Percentiles rank a stretch among this genome's conserved stretches.
Evolutionary conservation across 257 asterid genomes (phyloP).

Genomic region (Echium plantagineum): DNA sequence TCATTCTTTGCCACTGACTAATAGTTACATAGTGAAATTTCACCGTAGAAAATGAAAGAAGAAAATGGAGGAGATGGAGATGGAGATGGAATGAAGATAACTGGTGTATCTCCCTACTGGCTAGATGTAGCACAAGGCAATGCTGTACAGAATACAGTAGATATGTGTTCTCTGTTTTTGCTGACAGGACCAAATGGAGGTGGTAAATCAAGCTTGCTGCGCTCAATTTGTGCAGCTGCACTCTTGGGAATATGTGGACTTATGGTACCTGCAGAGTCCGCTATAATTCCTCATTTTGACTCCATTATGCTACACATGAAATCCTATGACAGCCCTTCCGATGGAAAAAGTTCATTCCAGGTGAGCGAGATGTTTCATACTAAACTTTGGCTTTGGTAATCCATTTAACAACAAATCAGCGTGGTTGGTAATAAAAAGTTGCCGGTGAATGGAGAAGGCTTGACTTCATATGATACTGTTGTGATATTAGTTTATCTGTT

Average conservation of each 20-base stretch:
- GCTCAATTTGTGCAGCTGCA: slow-evolving; percentile 94
- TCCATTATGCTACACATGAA: slow-evolving; percentile 92
- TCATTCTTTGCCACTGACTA: too few relatives aligned
- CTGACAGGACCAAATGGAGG: slow-evolving; percentile 99
- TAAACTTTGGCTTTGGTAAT: neutral
- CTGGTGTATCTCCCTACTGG: slow-evolving; percentile 92
- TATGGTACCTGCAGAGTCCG: slow-evolving; percentile 94
- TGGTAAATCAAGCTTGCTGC: slow-evolving; percentile 84
- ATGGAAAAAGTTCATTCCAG: slow-evolving; percentile 98
- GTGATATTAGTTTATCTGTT: neutral
- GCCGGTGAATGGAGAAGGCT: too few relatives aligned
- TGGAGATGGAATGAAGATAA: slow-evolving; percentile 50
- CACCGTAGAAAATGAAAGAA: slow-evolving; percentile 33
- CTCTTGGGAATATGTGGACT: slow-evolving; percentile 82
- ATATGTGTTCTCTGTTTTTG: slow-evolving; percentile 77
- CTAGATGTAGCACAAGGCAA: slow-evolving; percentile 78
- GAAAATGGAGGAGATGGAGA: slow-evolving; percentile 11
- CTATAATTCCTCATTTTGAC: slow-evolving; percentile 87
- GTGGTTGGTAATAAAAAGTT: neutral
- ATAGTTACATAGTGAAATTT: neutral
- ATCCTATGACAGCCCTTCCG: slow-evolving; percentile 95
- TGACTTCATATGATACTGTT: neutral
- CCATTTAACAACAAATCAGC: neutral
- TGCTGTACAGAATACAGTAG: slow-evolving; percentile 62
- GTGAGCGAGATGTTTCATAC: slow-evolving; percentile 16